phyloP scores from a whole-genome alignment of 192 early-diverging fungal species.

The Mortierella claussenii region DNA sequence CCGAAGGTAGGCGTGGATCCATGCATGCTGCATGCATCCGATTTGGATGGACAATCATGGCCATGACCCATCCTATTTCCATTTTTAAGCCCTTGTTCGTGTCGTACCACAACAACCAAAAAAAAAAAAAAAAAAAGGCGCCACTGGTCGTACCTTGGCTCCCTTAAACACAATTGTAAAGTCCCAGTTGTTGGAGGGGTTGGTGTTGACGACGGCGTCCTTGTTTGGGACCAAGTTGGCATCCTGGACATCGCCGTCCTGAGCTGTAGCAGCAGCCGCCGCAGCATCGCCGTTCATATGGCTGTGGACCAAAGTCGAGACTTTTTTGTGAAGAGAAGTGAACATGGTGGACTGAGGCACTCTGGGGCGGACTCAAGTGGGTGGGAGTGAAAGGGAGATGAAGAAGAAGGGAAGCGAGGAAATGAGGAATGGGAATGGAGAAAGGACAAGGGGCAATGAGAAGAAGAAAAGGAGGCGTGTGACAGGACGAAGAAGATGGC shows the following conservation, averaged over 20 bases:
- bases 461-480: neutral
- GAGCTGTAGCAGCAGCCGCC: neutral
- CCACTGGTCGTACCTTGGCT: slow-evolving; percentile 25
- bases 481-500: no score
- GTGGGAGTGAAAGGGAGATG: neutral
- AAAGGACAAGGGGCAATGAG: neutral
- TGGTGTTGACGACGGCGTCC: neutral
- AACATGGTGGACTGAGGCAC: slow-evolving; percentile 7
- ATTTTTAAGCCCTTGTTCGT: no score
- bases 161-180: slow-evolving; percentile 33
- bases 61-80: no score
- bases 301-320: slow-evolving; percentile 22
- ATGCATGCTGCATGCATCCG: no score
- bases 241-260: slow-evolving; percentile 8
- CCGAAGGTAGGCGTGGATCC: no score
- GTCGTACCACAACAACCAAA: no score
- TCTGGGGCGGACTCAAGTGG: neutral
- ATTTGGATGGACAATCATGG: no score
- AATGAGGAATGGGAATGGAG: no score
- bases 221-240: neutral
- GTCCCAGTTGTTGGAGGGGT: slow-evolving; percentile 28
- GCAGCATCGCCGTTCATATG: neutral
- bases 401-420: neutral
- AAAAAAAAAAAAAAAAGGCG: neutral
- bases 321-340: slow-evolving; percentile 20